A percentile compares a stretch with the other conserved stretches of the same genome.
Conservation (phyloP, 495 filamentous ascomycete species). For the Terfezia boudieri region DNA sequence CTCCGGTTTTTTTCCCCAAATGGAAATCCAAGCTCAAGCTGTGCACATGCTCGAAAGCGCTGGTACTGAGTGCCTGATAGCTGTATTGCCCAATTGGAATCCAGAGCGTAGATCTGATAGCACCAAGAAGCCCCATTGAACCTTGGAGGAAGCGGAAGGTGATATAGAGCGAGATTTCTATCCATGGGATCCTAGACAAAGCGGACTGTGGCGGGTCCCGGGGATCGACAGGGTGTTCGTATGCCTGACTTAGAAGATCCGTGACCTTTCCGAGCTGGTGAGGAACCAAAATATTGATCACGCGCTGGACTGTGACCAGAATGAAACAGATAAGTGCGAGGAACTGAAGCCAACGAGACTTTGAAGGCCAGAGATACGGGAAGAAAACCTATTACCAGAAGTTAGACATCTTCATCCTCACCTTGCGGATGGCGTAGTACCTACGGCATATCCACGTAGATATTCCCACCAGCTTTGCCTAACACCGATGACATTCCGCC, state of each 20-base stretch:
- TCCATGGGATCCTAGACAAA: constrained; percentile 36
- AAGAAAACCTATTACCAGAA: constrained; percentile 38
- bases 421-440: not conserved
- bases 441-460: constrained; percentile 46
- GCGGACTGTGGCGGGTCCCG: constrained; percentile 2
- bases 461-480: constrained; percentile 77
- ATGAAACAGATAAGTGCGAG: constrained; percentile 59
- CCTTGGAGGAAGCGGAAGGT: constrained; percentile 71
- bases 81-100: constrained; percentile 92
- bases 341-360: constrained; percentile 45
- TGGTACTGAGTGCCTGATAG: constrained; percentile 79
- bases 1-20: constrained; percentile 85
- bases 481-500: constrained; percentile 40
- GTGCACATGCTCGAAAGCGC: constrained; percentile 93
- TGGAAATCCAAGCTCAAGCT: constrained; percentile 89
- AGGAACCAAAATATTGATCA: constrained; percentile 63
- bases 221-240: not conserved
- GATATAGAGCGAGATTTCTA: constrained; percentile 54
- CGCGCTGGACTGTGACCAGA: constrained; percentile 52
- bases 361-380: constrained; percentile 82
- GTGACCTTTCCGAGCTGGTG: constrained; percentile 53
- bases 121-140: constrained; percentile 63
- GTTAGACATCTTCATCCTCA: not conserved
- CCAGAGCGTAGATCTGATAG: constrained; percentile 63
- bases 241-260: constrained; percentile 26